A percentile compares a stretch with the other conserved stretches of the same genome.
Evolutionary conservation across 2,329 filamentous ascomycete genomes (phyloP).

Genomic region (Trichoderma brevicompactum): DNA sequence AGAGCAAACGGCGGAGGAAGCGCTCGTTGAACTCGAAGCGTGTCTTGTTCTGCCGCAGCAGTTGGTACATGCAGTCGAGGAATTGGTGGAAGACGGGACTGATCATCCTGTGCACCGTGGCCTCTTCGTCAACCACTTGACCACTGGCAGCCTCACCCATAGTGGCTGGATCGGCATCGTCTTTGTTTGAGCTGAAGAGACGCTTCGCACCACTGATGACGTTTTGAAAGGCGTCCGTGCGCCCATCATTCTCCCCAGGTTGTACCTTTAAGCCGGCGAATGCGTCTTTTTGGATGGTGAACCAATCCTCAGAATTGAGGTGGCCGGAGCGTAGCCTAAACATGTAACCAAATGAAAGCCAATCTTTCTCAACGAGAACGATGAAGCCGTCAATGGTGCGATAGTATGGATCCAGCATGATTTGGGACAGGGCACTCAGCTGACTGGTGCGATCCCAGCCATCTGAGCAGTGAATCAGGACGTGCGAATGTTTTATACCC

Average conservation of each 20-base stretch:
- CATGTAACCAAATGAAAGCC: conserved; percentile 97
- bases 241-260: conserved; percentile 64
- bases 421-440: conserved; percentile 85
- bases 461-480: conserved; percentile 96
- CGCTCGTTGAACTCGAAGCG: conserved; percentile 97
- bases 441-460: conserved; percentile 98
- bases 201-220: conserved; percentile 86
- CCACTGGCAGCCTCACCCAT: conserved; percentile 47
- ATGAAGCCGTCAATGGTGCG: conserved; percentile 94
- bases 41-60: conserved; percentile 81
- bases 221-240: conserved; percentile 80
- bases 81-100: conserved; percentile 98
- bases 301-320: conserved; percentile 92
- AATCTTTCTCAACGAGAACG: conserved; percentile 93
- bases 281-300: conserved; percentile 80
- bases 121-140: conserved; percentile 58
- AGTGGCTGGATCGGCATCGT: conserved; percentile 64
- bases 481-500: conserved; percentile 90
- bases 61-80: conserved; percentile 89
- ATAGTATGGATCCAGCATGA: conserved; percentile 95
- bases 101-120: conserved; percentile 85
- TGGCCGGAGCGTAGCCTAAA: conserved; percentile 91
- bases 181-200: conserved; percentile 75
- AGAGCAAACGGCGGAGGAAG: conserved; percentile 84
- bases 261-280: conserved; percentile 67